These are phyloP conservation scores for Brassica rapa DNA, from an alignment of 345 rosid genomes.

Conservation along the genomic window DNA sequence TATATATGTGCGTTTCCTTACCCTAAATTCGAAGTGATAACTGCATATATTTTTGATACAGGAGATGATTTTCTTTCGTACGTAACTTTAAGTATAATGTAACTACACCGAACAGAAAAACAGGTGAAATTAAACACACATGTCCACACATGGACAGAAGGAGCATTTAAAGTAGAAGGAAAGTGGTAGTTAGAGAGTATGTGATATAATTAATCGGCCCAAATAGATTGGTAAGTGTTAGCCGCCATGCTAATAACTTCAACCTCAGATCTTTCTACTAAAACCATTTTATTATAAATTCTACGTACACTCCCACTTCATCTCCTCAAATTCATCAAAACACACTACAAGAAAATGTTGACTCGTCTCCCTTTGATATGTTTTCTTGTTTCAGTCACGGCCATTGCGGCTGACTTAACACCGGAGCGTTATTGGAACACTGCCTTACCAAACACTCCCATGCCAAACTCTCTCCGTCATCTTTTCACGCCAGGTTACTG, in stretches of 20 bases:
- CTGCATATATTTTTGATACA: background rate
- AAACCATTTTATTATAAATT: conserved; percentile 26
- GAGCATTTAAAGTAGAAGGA: background rate
- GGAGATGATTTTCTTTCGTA: background rate
- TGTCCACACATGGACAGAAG: background rate
- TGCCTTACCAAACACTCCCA: conserved; percentile 39
- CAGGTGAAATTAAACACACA: background rate
- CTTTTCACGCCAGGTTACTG: conserved; percentile 26
- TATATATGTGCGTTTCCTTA: background rate
- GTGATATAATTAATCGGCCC: conserved; percentile 29
- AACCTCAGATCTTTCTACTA: conserved; percentile 31
- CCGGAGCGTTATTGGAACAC: conserved; percentile 39
- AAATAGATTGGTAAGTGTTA: conserved; percentile 36
- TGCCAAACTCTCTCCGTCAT: conserved; percentile 38
- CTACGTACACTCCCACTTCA: conserved; percentile 19
- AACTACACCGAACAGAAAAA: background rate
- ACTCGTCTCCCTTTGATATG: conserved; percentile 22
- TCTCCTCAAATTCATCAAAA: conserved; percentile 33
- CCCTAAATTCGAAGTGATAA: background rate
- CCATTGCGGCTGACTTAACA: conserved; percentile 30
- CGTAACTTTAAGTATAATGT: background rate
- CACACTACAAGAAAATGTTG: conserved; percentile 5
- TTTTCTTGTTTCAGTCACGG: conserved; percentile 36
- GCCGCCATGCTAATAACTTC: conserved; percentile 27
- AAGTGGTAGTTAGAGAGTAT: background rate